Evolutionary conservation across 2,329 filamentous ascomycete species (phyloP), one percentile per base, ranked within the genome.

Genomic region (Xylariaceae sp.): DNA sequence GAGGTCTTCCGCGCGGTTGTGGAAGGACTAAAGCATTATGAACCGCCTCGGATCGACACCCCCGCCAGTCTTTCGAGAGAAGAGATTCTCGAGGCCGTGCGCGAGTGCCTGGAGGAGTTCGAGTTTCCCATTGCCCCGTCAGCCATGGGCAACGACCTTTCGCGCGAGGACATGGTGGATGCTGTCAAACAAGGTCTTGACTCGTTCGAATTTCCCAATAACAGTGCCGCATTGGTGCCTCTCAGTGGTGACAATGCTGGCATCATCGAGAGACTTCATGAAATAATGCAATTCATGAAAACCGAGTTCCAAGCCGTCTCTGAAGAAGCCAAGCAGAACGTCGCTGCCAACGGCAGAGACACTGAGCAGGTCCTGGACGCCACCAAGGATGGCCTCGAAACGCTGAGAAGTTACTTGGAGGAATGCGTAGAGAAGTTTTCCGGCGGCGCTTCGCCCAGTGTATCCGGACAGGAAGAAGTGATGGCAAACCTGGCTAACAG

Each of bases 341-440:
- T 86, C 14, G 77, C 83, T 3, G 80, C 83, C 41, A 85, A 79
- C 46, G 85, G 83, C 25, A 74, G 79, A 37, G 86, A 92, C 53
- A 90, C 87, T 0, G 88, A 94, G 56, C 86, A 94, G 55, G 79
- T 94, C 10, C 67, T 95, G 4, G 85, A 92, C 55, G 84, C 87
- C 1, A 80, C 93, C 27, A 90, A 87, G 46, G 86, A 94, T 52
- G 88, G 88, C 0, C 46, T 53, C 1, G 87, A 94, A 46, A 80
- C 76, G 45, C 72, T 96, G 5, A 79, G 87, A 9, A 63, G 67
- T 10, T 83, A 94, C 38, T 84, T 96, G 35, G 86, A 94, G 47
- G 68, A 67, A 27, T 94, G 93, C 45, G 78, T 92, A 37, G 80
- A 89, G 48, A 78, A 77, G 29, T 75, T 79, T 6, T 70, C 77